These are phyloP conservation scores for Boletus sp. DNA, from an alignment of 768 basidiomycete species.

Conservation along the genomic window DNA sequence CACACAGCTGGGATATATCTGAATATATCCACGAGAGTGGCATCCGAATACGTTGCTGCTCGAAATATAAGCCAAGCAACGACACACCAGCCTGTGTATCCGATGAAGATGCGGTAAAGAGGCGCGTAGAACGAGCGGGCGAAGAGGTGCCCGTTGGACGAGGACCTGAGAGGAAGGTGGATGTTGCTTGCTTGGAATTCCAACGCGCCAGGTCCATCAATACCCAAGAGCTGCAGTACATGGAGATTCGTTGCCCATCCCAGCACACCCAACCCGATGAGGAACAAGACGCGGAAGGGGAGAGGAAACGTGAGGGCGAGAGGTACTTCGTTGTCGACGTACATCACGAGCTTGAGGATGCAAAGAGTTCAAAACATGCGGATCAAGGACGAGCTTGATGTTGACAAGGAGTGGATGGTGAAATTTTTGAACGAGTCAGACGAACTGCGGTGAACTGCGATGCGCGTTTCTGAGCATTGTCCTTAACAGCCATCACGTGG, in stretches of 20 bases:
- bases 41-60: conserved; percentile 54
- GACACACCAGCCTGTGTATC: conserved; percentile 61
- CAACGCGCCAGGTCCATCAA: conserved; percentile 73
- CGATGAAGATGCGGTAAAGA: conserved; percentile 64
- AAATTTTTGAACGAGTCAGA: neutral
- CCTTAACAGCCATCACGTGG: neutral
- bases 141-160: conserved; percentile 23
- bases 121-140: conserved; percentile 48
- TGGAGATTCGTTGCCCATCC: conserved; percentile 95
- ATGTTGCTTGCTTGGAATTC: conserved; percentile 43
- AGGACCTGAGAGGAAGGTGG: conserved; percentile 23
- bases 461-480: neutral
- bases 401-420: neutral
- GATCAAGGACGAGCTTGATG: neutral
- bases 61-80: conserved; percentile 70
- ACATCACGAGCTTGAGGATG: conserved; percentile 27
- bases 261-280: conserved; percentile 76
- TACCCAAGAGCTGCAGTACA: conserved; percentile 65
- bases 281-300: conserved; percentile 85
- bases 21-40: conserved; percentile 65
- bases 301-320: conserved; percentile 72
- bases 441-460: neutral
- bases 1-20: conserved; percentile 76
- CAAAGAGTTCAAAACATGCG: conserved; percentile 5
- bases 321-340: conserved; percentile 40